A percentile compares a stretch with the other conserved stretches of the same genome.
These are phyloP conservation scores for Acarospora socialis DNA, from an alignment of 2,329 filamentous ascomycete genomes.

Conservation along the genomic window DNA sequence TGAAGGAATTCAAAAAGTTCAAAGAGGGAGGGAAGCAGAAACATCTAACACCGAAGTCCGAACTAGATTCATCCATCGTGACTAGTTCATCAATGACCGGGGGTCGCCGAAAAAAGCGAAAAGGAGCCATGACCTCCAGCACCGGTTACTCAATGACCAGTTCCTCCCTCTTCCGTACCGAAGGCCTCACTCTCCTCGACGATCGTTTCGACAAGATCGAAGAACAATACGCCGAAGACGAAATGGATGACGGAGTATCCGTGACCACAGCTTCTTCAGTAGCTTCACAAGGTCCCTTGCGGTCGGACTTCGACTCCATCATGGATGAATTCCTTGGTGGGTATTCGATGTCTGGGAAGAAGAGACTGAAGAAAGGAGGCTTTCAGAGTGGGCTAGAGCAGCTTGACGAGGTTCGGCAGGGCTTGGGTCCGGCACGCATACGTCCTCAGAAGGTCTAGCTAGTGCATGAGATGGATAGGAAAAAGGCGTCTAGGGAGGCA, in stretches of 20 bases:
- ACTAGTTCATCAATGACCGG: conserved; percentile 60
- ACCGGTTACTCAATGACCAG: conserved; percentile 88
- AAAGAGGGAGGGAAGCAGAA: conserved; percentile 55
- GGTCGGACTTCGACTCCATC: conserved; percentile 69
- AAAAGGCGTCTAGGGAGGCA: conserved; percentile 1
- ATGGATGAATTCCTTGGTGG: conserved; percentile 79
- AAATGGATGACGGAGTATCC: conserved; percentile 33
- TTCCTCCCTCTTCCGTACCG: conserved; percentile 72
- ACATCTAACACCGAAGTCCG: conserved; percentile 41
- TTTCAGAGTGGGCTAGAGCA: conserved; percentile 72
- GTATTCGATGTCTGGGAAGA: conserved; percentile 58
- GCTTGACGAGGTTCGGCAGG: conserved; percentile 75
- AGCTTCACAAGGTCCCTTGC: conserved; percentile 28
- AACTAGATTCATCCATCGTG: conserved; percentile 54
- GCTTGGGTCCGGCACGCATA: conserved; percentile 62
- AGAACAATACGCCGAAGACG: conserved; percentile 57
- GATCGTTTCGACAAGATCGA: conserved; percentile 85
- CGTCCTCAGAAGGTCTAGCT: conserved; percentile 7
- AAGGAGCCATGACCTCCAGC: conserved; percentile 77
- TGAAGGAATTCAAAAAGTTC: conserved; percentile 87
- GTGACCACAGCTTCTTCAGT: conserved; percentile 34
- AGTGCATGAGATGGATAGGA: neutral
- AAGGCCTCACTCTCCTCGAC: conserved; percentile 73
- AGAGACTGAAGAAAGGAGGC: conserved; percentile 63
- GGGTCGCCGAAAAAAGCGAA: conserved; percentile 75